Evolutionary conservation across 257 asterid species (phyloP).

Genomic region (Mitragyna speciosa): DNA sequence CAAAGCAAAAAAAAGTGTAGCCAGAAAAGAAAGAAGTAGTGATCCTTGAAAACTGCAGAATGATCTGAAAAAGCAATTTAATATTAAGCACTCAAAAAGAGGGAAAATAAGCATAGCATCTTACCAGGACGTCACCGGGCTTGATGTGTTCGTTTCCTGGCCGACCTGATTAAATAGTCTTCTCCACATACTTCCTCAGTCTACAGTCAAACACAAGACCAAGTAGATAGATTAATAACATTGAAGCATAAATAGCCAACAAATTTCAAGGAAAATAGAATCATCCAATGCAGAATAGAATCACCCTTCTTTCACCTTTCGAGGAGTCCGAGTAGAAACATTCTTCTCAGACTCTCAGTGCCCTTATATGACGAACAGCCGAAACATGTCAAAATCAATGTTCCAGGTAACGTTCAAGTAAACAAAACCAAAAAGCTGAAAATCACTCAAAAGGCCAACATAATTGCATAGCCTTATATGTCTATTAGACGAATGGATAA

Average conservation of each 20-base stretch:
- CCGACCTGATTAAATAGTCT: slow-evolving; percentile 40
- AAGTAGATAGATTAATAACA: not conserved
- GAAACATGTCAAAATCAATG: not conserved
- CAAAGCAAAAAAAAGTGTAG: not conserved
- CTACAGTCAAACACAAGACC: slow-evolving; percentile 27
- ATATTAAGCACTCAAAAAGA: not conserved
- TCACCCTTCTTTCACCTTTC: not conserved
- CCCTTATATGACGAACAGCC: not conserved
- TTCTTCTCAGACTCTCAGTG: not conserved
- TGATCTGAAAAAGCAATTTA: too few species aligned
- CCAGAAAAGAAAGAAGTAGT: not conserved
- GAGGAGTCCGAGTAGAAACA: not conserved
- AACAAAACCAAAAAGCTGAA: not conserved
- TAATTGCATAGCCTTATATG: not conserved
- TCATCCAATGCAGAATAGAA: not conserved
- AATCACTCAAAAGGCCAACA: not conserved
- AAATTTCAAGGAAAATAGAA: too few species aligned
- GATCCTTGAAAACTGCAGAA: too few species aligned
- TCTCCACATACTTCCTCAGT: slow-evolving; percentile 45
- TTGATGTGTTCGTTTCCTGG: slow-evolving; percentile 46
- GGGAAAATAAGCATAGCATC: not conserved
- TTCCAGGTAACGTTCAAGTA: not conserved
- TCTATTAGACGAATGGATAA: not conserved
- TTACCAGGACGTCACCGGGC: slow-evolving; percentile 44
- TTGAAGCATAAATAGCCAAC: not conserved